phyloP scores from a whole-genome alignment of 2,329 filamentous ascomycete species.

The Fusarium papillatum region DNA sequence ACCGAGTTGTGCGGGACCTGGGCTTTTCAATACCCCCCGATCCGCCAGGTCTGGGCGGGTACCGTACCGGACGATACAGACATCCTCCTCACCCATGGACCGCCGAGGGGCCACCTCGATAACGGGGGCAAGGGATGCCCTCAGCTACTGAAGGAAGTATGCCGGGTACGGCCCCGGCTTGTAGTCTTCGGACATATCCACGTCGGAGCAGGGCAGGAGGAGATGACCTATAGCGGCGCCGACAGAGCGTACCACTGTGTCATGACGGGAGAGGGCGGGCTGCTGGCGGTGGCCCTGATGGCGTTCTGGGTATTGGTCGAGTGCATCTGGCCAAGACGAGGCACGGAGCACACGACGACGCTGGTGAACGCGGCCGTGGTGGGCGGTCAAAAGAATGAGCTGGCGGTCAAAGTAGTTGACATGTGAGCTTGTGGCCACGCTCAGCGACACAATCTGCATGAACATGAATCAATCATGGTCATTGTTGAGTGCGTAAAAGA shows the following conservation, averaged over 20 bases:
- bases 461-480: not conserved
- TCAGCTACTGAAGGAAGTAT: constrained; percentile 47
- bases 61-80: constrained; percentile 45
- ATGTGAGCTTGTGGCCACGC: not conserved
- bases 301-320: constrained; percentile 3
- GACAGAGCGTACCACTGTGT: not conserved
- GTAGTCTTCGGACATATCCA: constrained; percentile 57
- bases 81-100: constrained; percentile 55
- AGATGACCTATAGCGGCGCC: constrained; percentile 5
- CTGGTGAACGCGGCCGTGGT: constrained; percentile 6
- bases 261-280: constrained; percentile 2
- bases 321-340: not conserved
- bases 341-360: constrained; percentile 1
- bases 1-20: constrained; percentile 50
- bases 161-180: constrained; percentile 47
- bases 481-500: not conserved
- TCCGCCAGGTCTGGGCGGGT: constrained; percentile 11
- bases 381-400: not conserved
- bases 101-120: constrained; percentile 53
- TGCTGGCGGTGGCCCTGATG: not conserved
- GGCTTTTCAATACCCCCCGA: constrained; percentile 56
- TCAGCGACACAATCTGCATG: not conserved
- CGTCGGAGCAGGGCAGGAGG: constrained; percentile 15
- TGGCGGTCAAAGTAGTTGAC: constrained; percentile 7
- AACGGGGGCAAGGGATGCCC: constrained; percentile 47